A percentile compares a stretch with the other conserved stretches of the same genome.
phyloP scores from a whole-genome alignment of 2,329 filamentous ascomycete species.

The Colletotrichum costaricense region DNA sequence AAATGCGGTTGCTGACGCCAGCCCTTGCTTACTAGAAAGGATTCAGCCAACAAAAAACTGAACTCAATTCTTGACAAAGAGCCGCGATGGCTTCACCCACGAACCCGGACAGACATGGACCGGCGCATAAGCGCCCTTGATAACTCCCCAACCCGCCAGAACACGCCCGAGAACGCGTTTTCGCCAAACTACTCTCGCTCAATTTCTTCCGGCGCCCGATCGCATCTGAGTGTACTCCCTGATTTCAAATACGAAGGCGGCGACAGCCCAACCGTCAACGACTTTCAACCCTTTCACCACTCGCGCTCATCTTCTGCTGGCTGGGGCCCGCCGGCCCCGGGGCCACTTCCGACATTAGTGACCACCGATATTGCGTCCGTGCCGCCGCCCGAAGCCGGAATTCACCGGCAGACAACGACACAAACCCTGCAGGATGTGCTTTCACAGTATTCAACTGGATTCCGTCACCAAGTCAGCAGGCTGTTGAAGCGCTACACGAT shows the following conservation, averaged over 20 bases:
- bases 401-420: slow-evolving; percentile 50
- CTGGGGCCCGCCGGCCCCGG: slow-evolving; percentile 5
- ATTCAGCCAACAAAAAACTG: slow-evolving; percentile 70
- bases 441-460: slow-evolving; percentile 45
- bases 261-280: slow-evolving; percentile 18
- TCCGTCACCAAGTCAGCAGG: slow-evolving; percentile 50
- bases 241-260: slow-evolving; percentile 33
- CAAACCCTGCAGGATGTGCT: slow-evolving; percentile 48
- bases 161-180: slow-evolving; percentile 19
- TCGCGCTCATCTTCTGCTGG: slow-evolving; percentile 22
- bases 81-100: slow-evolving; percentile 67
- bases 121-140: slow-evolving; percentile 59
- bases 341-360: slow-evolving; percentile 22
- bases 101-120: slow-evolving; percentile 61
- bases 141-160: slow-evolving; percentile 49
- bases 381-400: slow-evolving; percentile 37
- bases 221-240: background rate
- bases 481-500: slow-evolving; percentile 53
- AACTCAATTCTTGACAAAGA: slow-evolving; percentile 68
- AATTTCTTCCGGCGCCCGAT: slow-evolving; percentile 16
- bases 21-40: slow-evolving; percentile 52
- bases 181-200: slow-evolving; percentile 18
- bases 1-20: slow-evolving; percentile 32
- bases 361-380: slow-evolving; percentile 17
- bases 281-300: slow-evolving; percentile 3